Conservation (phyloP, 2,329 filamentous ascomycete genomes). For the Sclerotinia borealis region DNA sequence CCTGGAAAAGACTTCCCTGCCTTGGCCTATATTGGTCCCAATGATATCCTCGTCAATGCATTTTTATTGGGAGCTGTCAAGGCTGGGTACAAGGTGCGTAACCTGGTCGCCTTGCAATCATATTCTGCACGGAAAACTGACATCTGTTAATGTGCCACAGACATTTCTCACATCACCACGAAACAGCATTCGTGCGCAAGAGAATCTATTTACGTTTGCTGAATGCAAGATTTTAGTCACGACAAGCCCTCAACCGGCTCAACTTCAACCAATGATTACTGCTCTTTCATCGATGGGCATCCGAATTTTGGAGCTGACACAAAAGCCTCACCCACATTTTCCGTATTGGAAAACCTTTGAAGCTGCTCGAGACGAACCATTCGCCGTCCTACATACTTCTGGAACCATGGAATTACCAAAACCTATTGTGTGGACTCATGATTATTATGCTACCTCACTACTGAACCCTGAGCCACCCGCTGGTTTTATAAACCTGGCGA, state of each 20-base stretch:
- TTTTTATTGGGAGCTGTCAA: conserved; percentile 9
- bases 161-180: conserved; percentile 2
- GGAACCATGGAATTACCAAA: conserved; percentile 6
- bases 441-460: neutral
- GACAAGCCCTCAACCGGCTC: neutral
- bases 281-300: neutral
- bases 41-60: neutral
- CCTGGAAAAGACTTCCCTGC: conserved; percentile 31
- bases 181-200: conserved; percentile 6
- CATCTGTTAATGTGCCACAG: neutral
- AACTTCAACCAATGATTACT: neutral
- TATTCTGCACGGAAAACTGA: neutral
- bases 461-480: neutral
- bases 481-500: neutral
- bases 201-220: neutral
- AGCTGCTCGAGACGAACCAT: neutral
- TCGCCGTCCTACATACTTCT: neutral
- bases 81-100: conserved; percentile 7
- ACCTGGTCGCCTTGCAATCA: neutral
- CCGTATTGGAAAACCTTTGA: neutral
- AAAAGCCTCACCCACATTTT: neutral
- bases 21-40: conserved; percentile 39
- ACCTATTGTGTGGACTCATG: conserved; percentile 1
- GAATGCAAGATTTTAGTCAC: conserved; percentile 2
- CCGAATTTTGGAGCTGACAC: neutral